Evolutionary conservation across 805 yeast species (phyloP).

Genomic region (Ogataea parapolymorpha): DNA sequence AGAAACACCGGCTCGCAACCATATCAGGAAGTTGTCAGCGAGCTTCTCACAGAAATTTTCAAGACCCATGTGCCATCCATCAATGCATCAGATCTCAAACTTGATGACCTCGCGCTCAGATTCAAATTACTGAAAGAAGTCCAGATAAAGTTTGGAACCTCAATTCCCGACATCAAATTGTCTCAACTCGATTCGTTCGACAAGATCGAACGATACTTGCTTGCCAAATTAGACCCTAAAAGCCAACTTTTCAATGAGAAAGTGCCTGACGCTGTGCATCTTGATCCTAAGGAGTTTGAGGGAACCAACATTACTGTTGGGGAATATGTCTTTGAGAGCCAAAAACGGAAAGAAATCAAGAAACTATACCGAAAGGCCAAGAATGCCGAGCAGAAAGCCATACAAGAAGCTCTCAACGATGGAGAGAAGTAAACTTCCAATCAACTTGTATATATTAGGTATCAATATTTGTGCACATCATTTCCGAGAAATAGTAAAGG

Average conservation of each 20-base stretch:
- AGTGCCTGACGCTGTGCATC: slow-evolving; percentile 67
- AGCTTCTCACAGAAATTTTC: slow-evolving; percentile 17
- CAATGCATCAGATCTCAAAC: slow-evolving; percentile 3
- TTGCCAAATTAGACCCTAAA: slow-evolving; percentile 35
- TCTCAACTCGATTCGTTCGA: slow-evolving; percentile 39
- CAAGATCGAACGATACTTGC: slow-evolving; percentile 38
- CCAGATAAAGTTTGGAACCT: slow-evolving; percentile 46
- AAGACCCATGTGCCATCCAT: slow-evolving; percentile 8
- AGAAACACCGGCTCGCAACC: slow-evolving; percentile 6
- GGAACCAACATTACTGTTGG: slow-evolving; percentile 58
- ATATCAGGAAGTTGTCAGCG: slow-evolving; percentile 13
- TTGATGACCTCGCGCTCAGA: slow-evolving; percentile 45
- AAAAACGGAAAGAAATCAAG: slow-evolving; percentile 44
- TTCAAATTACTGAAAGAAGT: slow-evolving; percentile 48
- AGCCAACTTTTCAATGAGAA: slow-evolving; percentile 51
- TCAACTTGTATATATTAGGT: slow-evolving; percentile 16
- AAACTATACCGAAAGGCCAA: slow-evolving; percentile 40
- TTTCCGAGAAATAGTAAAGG: slow-evolving; percentile 49
- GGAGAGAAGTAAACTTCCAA: slow-evolving; percentile 5
- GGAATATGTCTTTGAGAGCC: slow-evolving; percentile 44
- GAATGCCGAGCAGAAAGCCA: slow-evolving; percentile 21
- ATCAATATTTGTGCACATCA: slow-evolving; percentile 18
- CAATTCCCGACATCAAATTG: slow-evolving; percentile 50
- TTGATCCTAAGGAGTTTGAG: slow-evolving; percentile 51
- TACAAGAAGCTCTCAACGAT: slow-evolving; percentile 2